A percentile compares a stretch with the other conserved stretches of the same genome.
Conservation (phyloP, 2,329 filamentous ascomycete species). For the Dactylonectria macrodidyma region DNA sequence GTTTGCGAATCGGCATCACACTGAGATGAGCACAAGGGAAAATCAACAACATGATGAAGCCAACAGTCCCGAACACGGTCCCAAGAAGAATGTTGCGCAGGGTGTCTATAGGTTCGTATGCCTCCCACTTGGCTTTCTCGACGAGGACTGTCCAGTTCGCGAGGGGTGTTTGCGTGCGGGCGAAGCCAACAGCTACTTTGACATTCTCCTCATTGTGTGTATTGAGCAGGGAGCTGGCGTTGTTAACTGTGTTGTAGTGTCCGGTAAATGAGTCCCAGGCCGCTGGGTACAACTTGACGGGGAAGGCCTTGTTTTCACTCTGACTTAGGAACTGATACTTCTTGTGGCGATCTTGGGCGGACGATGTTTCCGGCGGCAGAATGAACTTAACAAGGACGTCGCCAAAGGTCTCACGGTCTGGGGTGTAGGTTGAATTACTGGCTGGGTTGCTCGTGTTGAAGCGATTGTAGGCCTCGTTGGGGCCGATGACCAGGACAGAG, state of each 20-base stretch:
- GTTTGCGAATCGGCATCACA: conserved; percentile 82
- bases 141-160: conserved; percentile 89
- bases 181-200: conserved; percentile 84
- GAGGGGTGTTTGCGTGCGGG: conserved; percentile 75
- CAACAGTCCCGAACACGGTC: conserved; percentile 88
- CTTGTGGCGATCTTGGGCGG: conserved; percentile 64
- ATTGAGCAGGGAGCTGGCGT: conserved; percentile 77
- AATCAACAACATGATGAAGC: conserved; percentile 78
- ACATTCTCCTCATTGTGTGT: conserved; percentile 81
- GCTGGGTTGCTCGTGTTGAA: conserved; percentile 64
- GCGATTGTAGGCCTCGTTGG: conserved; percentile 75
- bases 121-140: conserved; percentile 82
- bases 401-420: conserved; percentile 56
- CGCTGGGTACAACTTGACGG: conserved; percentile 73
- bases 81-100: conserved; percentile 86
- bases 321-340: conserved; percentile 52
- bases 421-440: conserved; percentile 63
- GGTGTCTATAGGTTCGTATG: conserved; percentile 80
- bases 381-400: conserved; percentile 70
- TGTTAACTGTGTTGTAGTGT: conserved; percentile 68
- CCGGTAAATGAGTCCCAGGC: conserved; percentile 72
- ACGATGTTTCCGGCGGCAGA: conserved; percentile 66
- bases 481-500: conserved; percentile 79
- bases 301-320: conserved; percentile 67
- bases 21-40: conserved; percentile 87